phyloP scores from a whole-genome alignment of 208 protist species.

The Strigomonas oncopelti region DNA sequence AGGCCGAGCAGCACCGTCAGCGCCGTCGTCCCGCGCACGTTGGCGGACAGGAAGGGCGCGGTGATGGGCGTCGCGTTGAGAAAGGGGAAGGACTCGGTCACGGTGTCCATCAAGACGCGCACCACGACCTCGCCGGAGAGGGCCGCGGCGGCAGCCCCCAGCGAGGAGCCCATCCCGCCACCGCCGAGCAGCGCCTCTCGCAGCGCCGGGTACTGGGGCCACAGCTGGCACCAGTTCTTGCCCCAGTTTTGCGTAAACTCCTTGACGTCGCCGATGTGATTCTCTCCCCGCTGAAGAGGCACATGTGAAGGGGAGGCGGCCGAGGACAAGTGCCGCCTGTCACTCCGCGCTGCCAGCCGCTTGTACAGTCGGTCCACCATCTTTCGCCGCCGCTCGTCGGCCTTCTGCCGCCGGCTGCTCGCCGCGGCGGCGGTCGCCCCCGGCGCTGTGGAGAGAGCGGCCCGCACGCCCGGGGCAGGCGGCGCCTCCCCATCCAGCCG shows the following conservation, averaged over 20 bases:
- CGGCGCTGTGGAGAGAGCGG: background rate
- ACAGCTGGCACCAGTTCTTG: conserved; percentile 56
- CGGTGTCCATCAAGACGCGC: conserved; percentile 64
- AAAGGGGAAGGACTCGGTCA: conserved; percentile 45
- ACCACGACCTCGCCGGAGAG: conserved; percentile 69
- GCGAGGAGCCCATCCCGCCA: conserved; percentile 27
- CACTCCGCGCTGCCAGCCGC: no score
- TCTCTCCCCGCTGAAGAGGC: conserved; percentile 45
- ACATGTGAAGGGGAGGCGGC: no score
- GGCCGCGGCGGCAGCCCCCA: conserved; percentile 62
- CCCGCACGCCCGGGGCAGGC: conserved; percentile 19
- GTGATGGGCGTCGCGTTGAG: conserved; percentile 57
- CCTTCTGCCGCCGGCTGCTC: background rate
- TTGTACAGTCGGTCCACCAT: no score
- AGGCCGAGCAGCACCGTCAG: conserved; percentile 53
- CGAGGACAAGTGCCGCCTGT: no score
- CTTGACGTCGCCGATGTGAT: conserved; percentile 62
- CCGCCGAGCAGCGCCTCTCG: conserved; percentile 19
- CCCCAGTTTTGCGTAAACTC: conserved; percentile 64
- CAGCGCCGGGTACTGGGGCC: conserved; percentile 31
- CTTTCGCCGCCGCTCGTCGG: background rate
- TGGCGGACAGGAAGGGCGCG: background rate
- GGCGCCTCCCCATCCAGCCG: conserved; percentile 27
- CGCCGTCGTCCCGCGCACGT: conserved; percentile 19
- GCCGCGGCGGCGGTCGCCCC: no score